Base-by-base conservation (phyloP, 345 rosid species). In the Citropsis articulata region DNA sequence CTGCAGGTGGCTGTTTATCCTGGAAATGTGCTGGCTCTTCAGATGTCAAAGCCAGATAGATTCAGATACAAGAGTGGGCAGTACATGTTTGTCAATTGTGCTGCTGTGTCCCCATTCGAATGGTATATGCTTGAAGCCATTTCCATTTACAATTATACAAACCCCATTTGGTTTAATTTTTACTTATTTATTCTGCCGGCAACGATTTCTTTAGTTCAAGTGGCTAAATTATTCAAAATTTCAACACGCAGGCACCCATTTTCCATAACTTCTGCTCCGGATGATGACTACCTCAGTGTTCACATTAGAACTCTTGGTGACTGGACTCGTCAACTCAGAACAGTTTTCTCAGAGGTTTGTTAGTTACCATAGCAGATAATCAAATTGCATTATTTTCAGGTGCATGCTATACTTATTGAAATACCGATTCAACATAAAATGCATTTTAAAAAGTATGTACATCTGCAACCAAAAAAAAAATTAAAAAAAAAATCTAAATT, bases 61-160 rank as follows among this genome's bases (percentile, higher is more conserved):
- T 93, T 93, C 80, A 86, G 89, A 84, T 89, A 91, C 84, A 89
- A 90, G 81, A 93, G 98, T 24, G 98, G 98, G 61, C 96, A 91
- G 59, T 90, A 91, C 87, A 91, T 93, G 89, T 90, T 89, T 79
- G 88, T 93, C 72, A 91, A 93, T 45, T 93, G 97, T 61, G 89
- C 94, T 19, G 96, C 94, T 21, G 94, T 93, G 1, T 91, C 96
- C 73, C 94, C 96, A 53, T 91, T 93, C 73, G 98, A 93, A 81
- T 93, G 98, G 97, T 91, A 78, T 45, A 0, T 45, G 57, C 57
- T 1, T 18, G 21, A 4, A 19, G 22, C 5, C 50, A 3, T 53
- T 18, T 5, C 19, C 57, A 53, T 53, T 16, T 18, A 53, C 22
- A 53, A 45, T 45, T 45, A 3, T 45, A 45, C 50, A 45, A 45